phyloP scores from a whole-genome alignment of 2,329 filamentous ascomycete species.

The Westerdykella aurantiaca region DNA sequence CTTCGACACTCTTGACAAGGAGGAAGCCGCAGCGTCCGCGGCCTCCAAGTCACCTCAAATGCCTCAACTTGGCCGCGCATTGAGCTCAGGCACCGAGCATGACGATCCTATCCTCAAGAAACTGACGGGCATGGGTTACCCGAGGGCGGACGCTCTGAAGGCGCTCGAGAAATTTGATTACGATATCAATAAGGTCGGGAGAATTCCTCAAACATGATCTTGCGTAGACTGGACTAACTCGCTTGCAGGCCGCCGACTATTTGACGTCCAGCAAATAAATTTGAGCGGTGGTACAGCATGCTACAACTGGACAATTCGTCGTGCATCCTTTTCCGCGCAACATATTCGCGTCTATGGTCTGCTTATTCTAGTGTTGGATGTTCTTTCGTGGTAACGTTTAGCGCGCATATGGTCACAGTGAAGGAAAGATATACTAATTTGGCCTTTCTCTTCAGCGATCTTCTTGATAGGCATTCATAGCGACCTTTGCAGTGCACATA shows the following conservation, averaged over 20 bases:
- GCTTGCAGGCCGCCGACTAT: slow-evolving; percentile 30
- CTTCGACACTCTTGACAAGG: slow-evolving; percentile 32
- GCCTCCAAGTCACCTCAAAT: slow-evolving; percentile 21
- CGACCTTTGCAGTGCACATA: background rate
- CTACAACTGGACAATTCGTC: background rate
- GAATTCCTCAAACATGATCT: background rate
- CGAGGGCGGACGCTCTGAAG: slow-evolving; percentile 63
- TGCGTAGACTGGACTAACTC: slow-evolving; percentile 13
- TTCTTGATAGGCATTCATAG: background rate
- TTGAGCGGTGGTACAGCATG: background rate
- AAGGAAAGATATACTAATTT: background rate
- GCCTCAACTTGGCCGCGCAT: slow-evolving; percentile 57
- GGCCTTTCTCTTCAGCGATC: background rate
- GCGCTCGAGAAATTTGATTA: slow-evolving; percentile 95
- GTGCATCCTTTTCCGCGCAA: background rate
- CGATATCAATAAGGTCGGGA: slow-evolving; percentile 78
- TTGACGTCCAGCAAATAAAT: slow-evolving; percentile 22
- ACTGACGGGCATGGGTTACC: slow-evolving; percentile 83
- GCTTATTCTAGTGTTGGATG: slow-evolving; percentile 11
- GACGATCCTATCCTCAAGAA: slow-evolving; percentile 91
- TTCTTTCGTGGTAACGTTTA: slow-evolving; percentile 9
- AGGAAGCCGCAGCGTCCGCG: slow-evolving; percentile 27
- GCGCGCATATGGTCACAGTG: slow-evolving; percentile 7
- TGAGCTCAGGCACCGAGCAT: slow-evolving; percentile 69
- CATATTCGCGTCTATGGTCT: background rate